These are phyloP conservation scores for Gossypium thurberi DNA, from an alignment of 345 rosid species.

Conservation along the genomic window DNA sequence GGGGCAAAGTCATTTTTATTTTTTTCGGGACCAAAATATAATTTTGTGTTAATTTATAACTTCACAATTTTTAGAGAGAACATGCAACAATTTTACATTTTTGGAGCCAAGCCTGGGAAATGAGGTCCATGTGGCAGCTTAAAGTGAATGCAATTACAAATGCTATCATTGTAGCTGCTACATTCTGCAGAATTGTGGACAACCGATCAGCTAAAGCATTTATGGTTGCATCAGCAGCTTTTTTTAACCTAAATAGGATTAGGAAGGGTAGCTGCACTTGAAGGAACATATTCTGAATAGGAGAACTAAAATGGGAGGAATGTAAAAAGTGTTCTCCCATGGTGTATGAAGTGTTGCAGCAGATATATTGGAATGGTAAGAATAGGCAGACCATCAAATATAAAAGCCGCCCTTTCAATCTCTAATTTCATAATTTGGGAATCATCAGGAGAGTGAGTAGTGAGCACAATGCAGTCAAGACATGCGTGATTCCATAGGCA, in stretches of 20 bases:
- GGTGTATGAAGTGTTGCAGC: conserved; percentile 64
- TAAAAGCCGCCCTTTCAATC: conserved; percentile 33
- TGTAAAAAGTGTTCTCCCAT: conserved; percentile 55
- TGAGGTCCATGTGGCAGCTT: conserved; percentile 72
- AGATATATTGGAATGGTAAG: conserved; percentile 53
- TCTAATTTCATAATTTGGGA: conserved; percentile 34
- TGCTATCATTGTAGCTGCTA: conserved; percentile 57
- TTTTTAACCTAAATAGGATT: conserved; percentile 11
- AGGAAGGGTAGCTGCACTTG: conserved; percentile 56
- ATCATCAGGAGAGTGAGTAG: conserved; percentile 33
- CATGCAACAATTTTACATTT: no score
- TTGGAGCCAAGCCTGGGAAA: conserved; percentile 30
- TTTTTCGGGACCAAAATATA: no score
- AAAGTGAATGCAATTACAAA: conserved; percentile 52
- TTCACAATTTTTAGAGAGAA: no score
- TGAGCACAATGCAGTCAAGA: conserved; percentile 40
- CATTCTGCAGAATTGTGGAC: conserved; percentile 66
- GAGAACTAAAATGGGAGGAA: not conserved
- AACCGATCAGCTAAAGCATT: conserved; percentile 73
- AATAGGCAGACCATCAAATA: conserved; percentile 41
- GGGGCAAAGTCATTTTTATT: no score
- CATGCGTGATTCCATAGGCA: conserved; percentile 59
- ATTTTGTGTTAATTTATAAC: no score
- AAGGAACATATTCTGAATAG: not conserved
- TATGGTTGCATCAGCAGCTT: conserved; percentile 67